phyloP scores from a whole-genome alignment of 2,329 filamentous ascomycete species.

The Neonectria coccinea region DNA sequence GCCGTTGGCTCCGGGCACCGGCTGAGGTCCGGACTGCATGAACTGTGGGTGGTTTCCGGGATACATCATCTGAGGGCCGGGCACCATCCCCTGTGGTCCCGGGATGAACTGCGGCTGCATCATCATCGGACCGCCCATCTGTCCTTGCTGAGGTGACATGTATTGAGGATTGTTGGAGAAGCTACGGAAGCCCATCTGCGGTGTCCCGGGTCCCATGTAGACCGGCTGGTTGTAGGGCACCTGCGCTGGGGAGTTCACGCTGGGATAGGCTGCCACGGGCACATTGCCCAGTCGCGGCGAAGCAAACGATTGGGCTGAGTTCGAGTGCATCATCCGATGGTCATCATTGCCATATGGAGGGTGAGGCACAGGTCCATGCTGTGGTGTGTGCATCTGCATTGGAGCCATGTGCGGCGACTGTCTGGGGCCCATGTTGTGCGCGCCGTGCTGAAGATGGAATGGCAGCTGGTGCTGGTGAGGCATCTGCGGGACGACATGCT shows the following conservation, averaged over 20 bases:
- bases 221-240: constrained; percentile 79
- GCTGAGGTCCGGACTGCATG: constrained; percentile 71
- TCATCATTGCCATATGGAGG: constrained; percentile 81
- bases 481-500: constrained; percentile 77
- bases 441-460: constrained; percentile 82
- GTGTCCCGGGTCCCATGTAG: constrained; percentile 76
- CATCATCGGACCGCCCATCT: constrained; percentile 86
- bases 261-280: constrained; percentile 75
- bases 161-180: constrained; percentile 79
- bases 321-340: constrained; percentile 89
- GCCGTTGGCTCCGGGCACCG: constrained; percentile 75
- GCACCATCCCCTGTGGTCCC: constrained; percentile 76
- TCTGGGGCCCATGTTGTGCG: constrained; percentile 74
- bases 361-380: constrained; percentile 75
- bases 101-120: constrained; percentile 81
- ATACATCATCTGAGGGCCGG: constrained; percentile 86
- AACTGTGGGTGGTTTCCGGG: constrained; percentile 72
- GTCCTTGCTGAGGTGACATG: constrained; percentile 74
- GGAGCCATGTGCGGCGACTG: constrained; percentile 81
- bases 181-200: constrained; percentile 77
- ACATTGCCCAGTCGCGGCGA: constrained; percentile 82
- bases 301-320: constrained; percentile 84
- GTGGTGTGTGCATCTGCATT: constrained; percentile 80
- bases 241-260: constrained; percentile 76
- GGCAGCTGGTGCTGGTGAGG: constrained; percentile 88